Evolutionary conservation across 2,329 filamentous ascomycete genomes (phyloP).

Genomic region (Fusarium gaditjirri): DNA sequence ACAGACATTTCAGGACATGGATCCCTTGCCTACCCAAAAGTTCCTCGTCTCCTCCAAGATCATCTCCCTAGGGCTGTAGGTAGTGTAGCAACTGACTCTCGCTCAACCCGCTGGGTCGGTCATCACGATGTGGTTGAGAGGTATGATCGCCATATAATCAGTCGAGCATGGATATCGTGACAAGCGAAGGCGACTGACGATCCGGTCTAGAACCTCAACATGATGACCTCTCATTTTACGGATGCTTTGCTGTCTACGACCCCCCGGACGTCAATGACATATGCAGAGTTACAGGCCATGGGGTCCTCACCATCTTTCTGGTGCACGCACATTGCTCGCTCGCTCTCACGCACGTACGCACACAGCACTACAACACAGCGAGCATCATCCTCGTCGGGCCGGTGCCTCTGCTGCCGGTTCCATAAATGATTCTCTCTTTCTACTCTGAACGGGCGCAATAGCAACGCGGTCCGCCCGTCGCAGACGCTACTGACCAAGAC

Average conservation of each 20-base stretch:
- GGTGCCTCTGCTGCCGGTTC: background rate
- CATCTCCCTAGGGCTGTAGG: conserved; percentile 29
- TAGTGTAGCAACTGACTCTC: conserved; percentile 10
- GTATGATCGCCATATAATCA: conserved; percentile 20
- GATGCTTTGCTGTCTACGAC: background rate
- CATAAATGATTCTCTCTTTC: conserved; percentile 7
- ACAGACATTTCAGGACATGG: conserved; percentile 24
- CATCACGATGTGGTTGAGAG: conserved; percentile 12
- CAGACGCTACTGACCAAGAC: conserved; percentile 25
- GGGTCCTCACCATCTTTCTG: conserved; percentile 3
- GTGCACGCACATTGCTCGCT: background rate
- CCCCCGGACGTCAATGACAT: conserved; percentile 1
- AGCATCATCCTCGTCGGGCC: conserved; percentile 8
- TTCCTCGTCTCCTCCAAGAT: conserved; percentile 18
- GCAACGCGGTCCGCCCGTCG: conserved; percentile 24
- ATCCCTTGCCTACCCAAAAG: conserved; percentile 28
- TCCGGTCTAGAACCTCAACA: conserved; percentile 31
- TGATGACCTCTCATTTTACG: conserved; percentile 20
- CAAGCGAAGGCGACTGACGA: conserved; percentile 15
- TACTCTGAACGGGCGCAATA: conserved; percentile 23
- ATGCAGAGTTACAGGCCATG: conserved; percentile 13
- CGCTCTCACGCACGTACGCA: background rate
- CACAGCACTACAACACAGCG: background rate
- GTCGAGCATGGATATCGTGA: conserved; percentile 13
- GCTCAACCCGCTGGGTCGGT: background rate